A percentile compares a stretch with the other conserved stretches of the same genome.
Evolutionary conservation across 257 asterid species (phyloP).

Genomic region (Plectranthus barbatus): DNA sequence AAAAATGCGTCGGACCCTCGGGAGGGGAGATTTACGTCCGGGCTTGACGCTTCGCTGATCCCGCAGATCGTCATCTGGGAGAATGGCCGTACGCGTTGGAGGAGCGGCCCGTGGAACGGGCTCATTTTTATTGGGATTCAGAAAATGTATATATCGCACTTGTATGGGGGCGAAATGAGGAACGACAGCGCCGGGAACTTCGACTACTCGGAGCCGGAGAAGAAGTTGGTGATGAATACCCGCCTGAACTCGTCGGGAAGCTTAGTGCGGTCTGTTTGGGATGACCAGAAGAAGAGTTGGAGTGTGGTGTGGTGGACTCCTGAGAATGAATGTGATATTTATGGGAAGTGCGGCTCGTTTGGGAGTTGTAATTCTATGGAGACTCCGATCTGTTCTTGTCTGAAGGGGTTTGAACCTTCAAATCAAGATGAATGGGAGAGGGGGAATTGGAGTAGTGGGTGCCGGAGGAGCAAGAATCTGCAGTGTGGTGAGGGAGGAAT

Average conservation of each 20-base stretch:
- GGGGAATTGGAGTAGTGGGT: too few relatives aligned
- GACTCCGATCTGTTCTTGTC: too few relatives aligned
- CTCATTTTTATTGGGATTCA: too few relatives aligned
- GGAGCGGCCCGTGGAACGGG: too few relatives aligned
- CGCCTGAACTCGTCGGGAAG: conserved; percentile 24
- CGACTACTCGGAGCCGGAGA: conserved; percentile 16
- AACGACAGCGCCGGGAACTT: background rate
- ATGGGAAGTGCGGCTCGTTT: too few relatives aligned
- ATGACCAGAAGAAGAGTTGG: too few relatives aligned
- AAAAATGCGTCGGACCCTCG: conserved; percentile 24
- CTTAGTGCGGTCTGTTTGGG: conserved; percentile 13
- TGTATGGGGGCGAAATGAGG: conserved; percentile 14
- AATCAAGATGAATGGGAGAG: too few relatives aligned
- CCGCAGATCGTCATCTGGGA: conserved; percentile 19
- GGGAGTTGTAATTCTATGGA: too few relatives aligned
- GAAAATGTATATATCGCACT: conserved; percentile 29
- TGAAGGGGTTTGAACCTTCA: too few relatives aligned
- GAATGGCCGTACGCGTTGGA: conserved; percentile 19
- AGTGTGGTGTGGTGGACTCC: too few relatives aligned
- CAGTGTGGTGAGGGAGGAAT: conserved; percentile 22
- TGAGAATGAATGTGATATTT: too few relatives aligned
- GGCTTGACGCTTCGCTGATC: conserved; percentile 6
- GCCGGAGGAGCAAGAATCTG: conserved; percentile 10
- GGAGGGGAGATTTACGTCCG: conserved; percentile 20
- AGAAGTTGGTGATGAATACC: background rate